Evolutionary conservation across 192 early-diverging fungal species (phyloP).

Genomic region (Backusella macrospora): DNA sequence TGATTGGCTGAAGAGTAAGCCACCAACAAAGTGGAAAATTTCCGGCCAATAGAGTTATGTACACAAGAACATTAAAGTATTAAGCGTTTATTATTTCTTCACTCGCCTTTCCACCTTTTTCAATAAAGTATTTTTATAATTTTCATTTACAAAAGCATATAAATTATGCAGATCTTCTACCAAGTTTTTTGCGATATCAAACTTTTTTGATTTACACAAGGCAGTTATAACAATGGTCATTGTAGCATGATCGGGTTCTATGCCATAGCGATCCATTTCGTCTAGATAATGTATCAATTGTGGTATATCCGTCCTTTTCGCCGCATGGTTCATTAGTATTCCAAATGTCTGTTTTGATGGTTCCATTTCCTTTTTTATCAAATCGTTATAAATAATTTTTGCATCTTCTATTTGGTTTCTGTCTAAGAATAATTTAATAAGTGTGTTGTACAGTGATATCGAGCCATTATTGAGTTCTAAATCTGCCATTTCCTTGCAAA

Average conservation of each 20-base stretch:
- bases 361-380: constrained; percentile 2
- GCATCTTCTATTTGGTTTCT: neutral
- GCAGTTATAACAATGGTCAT: constrained; percentile 11
- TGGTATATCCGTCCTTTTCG: constrained; percentile 12
- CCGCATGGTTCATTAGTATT: constrained; percentile 14
- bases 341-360: neutral
- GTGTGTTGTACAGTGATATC: constrained; percentile 15
- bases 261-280: constrained; percentile 13
- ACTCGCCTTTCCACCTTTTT: constrained; percentile 1
- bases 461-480: neutral
- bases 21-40: neutral
- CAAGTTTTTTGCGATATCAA: neutral
- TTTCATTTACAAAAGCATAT: constrained; percentile 5
- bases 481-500: constrained; percentile 16
- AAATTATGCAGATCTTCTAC: neutral
- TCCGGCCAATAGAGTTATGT: too few species aligned
- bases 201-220: constrained; percentile 4
- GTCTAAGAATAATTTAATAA: constrained; percentile 11
- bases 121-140: constrained; percentile 7
- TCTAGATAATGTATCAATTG: constrained; percentile 8
- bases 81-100: neutral
- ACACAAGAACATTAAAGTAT: neutral
- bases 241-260: constrained; percentile 8
- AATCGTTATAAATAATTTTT: constrained; percentile 8
- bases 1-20: neutral